Evolutionary conservation across 768 basidiomycete species (phyloP), one percentile per base, ranked within the genome.

Genomic region (Mycena rebaudengoi): DNA sequence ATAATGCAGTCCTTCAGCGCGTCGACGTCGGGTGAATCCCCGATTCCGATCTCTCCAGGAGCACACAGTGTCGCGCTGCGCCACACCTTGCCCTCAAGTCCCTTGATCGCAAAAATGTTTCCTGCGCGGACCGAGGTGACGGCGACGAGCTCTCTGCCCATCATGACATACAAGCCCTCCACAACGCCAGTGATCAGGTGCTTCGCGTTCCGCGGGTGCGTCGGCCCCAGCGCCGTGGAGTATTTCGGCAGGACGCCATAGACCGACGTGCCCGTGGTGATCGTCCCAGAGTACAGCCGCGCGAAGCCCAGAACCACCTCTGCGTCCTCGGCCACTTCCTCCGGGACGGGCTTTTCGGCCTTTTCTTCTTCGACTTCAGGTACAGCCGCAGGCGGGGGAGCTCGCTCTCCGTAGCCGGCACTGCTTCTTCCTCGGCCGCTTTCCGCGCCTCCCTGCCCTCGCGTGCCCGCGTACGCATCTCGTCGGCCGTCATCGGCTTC

Each of bases 251-350:
- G 81, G 21, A 97, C 79, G 60, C 88, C 92, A 64, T 87, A 88
- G 21, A 99, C 76, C 4, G 79, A 78, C 7, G 84, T 83, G 16
- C 91, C 91, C 8, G 81, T 80, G 20, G 83, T 80, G 46, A 99
- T 82, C 5, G 88, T 90, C 18, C 98, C 98, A 20, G 95, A 95
- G 76, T 97, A 99, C 33, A 99, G 82, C 44, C 98, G 86, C 7
- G 96, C 91, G 76, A 99, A 99, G 5, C 97, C 98, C 20, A 99
- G 86, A 23, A 98, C 79, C 5, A 88, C 84, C 74, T 98, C 96
- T 10, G 66, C 69, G 14, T 69, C 70, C 18, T 74, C 69, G n/a
- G n/a, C n/a, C 8, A 50, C 56, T 45, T 77, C 74, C 43, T 72
- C 71, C 13, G 66, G 62, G 49, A 67, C 67, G 4, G 66, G 43